Percentiles rank a stretch among this genome's conserved stretches.
Evolutionary conservation across 148 eudicot genomes (phyloP).

Genomic region (Salicornia ramosissima): DNA sequence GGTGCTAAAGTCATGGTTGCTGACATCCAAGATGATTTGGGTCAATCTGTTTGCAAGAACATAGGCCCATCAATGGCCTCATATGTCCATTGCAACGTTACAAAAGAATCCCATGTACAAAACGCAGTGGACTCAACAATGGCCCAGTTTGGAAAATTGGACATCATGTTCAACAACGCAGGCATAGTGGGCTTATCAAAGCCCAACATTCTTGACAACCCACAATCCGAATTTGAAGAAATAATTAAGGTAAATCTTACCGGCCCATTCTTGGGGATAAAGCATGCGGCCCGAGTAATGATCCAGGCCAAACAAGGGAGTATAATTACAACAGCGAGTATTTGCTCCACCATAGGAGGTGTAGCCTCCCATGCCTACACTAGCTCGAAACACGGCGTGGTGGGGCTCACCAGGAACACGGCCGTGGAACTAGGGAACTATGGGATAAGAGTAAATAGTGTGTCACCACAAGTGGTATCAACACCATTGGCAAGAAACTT

Average conservation of each 20-base stretch:
- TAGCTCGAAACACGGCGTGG: constrained; percentile 29
- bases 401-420: constrained; percentile 29
- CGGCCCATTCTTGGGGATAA: constrained; percentile 33
- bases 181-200: neutral
- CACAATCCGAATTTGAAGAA: constrained; percentile 21
- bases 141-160: constrained; percentile 27
- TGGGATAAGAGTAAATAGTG: constrained; percentile 36
- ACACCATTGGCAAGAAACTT: constrained; percentile 22
- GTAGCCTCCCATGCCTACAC: constrained; percentile 27
- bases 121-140: constrained; percentile 26
- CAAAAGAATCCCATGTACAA: constrained; percentile 24
- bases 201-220: constrained; percentile 18
- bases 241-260: constrained; percentile 24
- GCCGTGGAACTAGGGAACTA: constrained; percentile 35
- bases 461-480: constrained; percentile 26
- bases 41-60: constrained; percentile 24
- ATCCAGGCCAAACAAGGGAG: constrained; percentile 33
- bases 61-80: constrained; percentile 24
- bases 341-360: constrained; percentile 29
- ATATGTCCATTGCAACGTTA: constrained; percentile 34
- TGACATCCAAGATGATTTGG: constrained; percentile 35
- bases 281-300: constrained; percentile 40
- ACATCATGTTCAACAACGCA: constrained; percentile 40
- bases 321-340: constrained; percentile 46
- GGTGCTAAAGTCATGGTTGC: constrained; percentile 37